A percentile compares a stretch with the other conserved stretches of the same genome.
Evolutionary conservation across 192 early-diverging fungal species (phyloP).

Genomic region (Gryganskiella cystojenkinii): DNA sequence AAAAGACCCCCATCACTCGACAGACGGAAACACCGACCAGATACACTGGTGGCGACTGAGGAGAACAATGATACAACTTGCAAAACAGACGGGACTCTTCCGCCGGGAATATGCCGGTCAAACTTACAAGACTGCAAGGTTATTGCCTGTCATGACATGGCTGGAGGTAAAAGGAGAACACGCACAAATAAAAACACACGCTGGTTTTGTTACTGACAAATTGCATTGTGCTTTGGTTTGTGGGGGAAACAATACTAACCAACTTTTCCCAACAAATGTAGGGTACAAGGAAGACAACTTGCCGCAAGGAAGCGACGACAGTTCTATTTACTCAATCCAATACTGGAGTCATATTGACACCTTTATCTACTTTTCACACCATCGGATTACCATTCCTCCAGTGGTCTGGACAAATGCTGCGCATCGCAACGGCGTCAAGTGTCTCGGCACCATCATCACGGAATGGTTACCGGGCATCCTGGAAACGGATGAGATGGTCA

Average conservation of each 20-base stretch:
- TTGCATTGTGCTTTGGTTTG: background rate
- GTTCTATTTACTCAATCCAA: constrained; percentile 62
- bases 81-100: background rate
- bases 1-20: constrained; percentile 12
- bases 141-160: constrained; percentile 73
- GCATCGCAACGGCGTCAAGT: constrained; percentile 68
- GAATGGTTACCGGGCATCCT: constrained; percentile 63
- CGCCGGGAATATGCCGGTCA: background rate
- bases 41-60: too few species aligned
- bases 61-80: too few species aligned
- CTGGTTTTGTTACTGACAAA: background rate
- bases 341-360: constrained; percentile 72
- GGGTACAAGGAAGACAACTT: constrained; percentile 64
- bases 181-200: too few species aligned
- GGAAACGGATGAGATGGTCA: constrained; percentile 66
- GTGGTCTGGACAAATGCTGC: constrained; percentile 69
- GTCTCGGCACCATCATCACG: constrained; percentile 70
- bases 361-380: constrained; percentile 75
- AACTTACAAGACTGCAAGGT: constrained; percentile 36
- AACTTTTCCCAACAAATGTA: constrained; percentile 1
- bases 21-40: background rate
- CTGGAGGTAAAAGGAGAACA: constrained; percentile 55
- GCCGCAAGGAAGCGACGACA: constrained; percentile 58
- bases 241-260: background rate
- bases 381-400: constrained; percentile 69